Evolutionary conservation across 2,329 filamentous ascomycete species (phyloP).

Genomic region (Aspergillus japonicus): DNA sequence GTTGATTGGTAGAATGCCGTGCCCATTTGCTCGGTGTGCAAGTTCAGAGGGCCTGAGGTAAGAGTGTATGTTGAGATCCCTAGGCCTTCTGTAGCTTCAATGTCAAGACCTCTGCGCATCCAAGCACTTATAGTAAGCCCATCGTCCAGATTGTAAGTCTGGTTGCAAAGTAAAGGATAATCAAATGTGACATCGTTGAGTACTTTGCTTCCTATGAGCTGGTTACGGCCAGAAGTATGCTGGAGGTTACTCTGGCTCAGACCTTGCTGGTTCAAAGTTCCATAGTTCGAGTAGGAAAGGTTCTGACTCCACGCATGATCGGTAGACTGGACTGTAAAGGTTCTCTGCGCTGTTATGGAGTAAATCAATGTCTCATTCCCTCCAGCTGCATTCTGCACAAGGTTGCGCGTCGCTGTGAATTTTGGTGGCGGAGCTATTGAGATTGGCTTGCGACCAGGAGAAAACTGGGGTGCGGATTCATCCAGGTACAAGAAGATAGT

Average conservation of each 20-base stretch:
- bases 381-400: conserved; percentile 43
- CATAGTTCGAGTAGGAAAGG: conserved; percentile 57
- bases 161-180: conserved; percentile 63
- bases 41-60: conserved; percentile 26
- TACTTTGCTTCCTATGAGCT: conserved; percentile 33
- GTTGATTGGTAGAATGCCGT: conserved; percentile 27
- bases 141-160: conserved; percentile 49
- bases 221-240: conserved; percentile 48
- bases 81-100: conserved; percentile 40
- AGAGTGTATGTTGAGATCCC: conserved; percentile 63
- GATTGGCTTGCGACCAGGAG: conserved; percentile 21
- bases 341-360: conserved; percentile 56
- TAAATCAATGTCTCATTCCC: conserved; percentile 62
- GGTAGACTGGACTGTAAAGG: conserved; percentile 54
- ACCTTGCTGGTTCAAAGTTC: conserved; percentile 55
- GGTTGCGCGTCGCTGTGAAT: conserved; percentile 47
- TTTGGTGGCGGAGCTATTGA: conserved; percentile 43
- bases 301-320: conserved; percentile 58
- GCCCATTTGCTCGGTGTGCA: conserved; percentile 32
- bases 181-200: conserved; percentile 48
- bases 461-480: conserved; percentile 23
- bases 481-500: conserved; percentile 80
- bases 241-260: conserved; percentile 55
- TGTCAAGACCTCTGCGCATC: conserved; percentile 52
- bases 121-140: conserved; percentile 50